Evolutionary conservation across 1,139 yeast species (phyloP), one percentile per base, ranked within the genome.

Genomic region (Zygoascus sp.): DNA sequence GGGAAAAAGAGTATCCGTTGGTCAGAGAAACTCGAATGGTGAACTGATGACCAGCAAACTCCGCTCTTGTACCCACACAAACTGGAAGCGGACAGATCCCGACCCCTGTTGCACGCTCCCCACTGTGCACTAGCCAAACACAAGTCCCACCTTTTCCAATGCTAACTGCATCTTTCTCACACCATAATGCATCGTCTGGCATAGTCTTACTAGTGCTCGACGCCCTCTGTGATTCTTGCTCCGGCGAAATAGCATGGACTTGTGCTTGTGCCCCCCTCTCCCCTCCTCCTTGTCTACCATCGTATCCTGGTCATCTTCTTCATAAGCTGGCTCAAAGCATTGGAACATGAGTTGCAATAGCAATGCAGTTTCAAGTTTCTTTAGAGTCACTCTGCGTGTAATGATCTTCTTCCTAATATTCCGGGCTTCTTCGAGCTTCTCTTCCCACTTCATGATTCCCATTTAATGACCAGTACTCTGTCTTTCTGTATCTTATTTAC

Each of bases 21-120:
- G 49, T 46, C 49, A 22, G 46, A 37, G 7, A 37, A 13, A 10
- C 40, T 46, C 9, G 49, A 46, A 25, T 46, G 49, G 49, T 46
- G 27, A 39, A 9, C 7, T 23, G 27, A n/a, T n/a, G n/a, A n/a
- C n/a, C n/a, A n/a, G n/a, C n/a, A n/a, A n/a, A n/a, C n/a, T n/a
- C n/a, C n/a, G n/a, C n/a, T n/a, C n/a, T n/a, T n/a, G n/a, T n/a
- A n/a, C n/a, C n/a, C n/a, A n/a, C n/a, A n/a, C n/a, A n/a, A n/a
- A n/a, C n/a, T n/a, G n/a, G n/a, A n/a, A n/a, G n/a, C n/a, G n/a
- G n/a, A n/a, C n/a, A n/a, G n/a, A n/a, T n/a, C n/a, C n/a, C n/a
- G n/a, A n/a, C n/a, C n/a, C n/a, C n/a, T n/a, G n/a, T n/a, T n/a
- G n/a, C n/a, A n/a, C n/a, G n/a, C n/a, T n/a, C n/a, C n/a, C n/a